phyloP scores from a whole-genome alignment of 441 rosid species.

The Erodium moschatum region DNA sequence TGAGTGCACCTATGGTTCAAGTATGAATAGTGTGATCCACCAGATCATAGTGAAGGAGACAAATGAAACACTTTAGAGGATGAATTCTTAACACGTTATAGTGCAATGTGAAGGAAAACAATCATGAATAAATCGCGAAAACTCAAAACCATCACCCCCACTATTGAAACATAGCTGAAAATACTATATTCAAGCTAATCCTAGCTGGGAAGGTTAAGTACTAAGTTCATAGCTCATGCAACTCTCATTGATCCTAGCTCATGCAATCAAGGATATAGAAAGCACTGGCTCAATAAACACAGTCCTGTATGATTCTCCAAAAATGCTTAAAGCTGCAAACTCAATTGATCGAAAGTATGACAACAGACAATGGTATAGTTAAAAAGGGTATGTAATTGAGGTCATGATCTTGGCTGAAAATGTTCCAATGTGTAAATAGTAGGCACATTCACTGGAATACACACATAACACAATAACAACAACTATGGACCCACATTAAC shows the following conservation, averaged over 20 bases:
- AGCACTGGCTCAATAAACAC: constrained; percentile 1
- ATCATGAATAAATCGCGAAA: neutral
- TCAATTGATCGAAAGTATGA: neutral
- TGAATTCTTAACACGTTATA: neutral
- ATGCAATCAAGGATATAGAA: neutral
- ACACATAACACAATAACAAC: neutral
- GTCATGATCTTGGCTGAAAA: no score
- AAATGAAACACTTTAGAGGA: neutral
- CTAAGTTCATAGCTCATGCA: neutral
- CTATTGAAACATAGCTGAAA: neutral
- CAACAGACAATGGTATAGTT: neutral
- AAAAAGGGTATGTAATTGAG: no score
- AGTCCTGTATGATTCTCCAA: neutral
- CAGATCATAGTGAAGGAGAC: neutral
- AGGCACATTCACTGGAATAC: neutral
- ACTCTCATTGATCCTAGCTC: neutral
- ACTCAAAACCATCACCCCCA: neutral
- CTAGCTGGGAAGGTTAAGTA: neutral
- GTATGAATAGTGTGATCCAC: constrained; percentile 12
- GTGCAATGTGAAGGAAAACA: neutral
- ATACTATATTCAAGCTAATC: neutral
- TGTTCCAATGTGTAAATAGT: no score
- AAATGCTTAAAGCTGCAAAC: neutral
- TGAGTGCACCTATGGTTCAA: constrained; percentile 34
- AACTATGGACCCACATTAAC: neutral